Evolutionary conservation across 1,284 basidiomycete species (phyloP), one percentile per base, ranked within the genome.

Genomic region (Porogramme epimiltina): DNA sequence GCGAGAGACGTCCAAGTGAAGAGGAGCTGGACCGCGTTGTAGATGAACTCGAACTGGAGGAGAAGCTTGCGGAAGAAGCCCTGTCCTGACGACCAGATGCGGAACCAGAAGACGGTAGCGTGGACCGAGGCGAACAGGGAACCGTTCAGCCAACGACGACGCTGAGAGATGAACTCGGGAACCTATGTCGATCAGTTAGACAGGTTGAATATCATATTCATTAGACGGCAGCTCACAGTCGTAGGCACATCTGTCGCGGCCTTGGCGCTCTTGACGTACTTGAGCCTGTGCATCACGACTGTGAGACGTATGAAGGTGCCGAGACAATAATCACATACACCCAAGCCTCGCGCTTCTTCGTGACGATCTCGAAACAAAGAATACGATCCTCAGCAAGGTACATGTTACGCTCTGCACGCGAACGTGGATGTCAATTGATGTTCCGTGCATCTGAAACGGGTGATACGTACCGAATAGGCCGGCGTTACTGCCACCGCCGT

Each of bases 321-420:
- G 8, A 9, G 9, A 16, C 13, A n/a, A 10, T 4, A 37, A 37
- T 9, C 18, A 78, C 88, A 62, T 74, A 90, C 87, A 82, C 78
- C 89, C 89, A 91, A 40, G 82, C 86, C 67, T 91, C 88, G 23
- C 74, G 74, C 67, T 90, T 90, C 79, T 98, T 98, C 4, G 95
- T 95, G 45, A 98, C 93, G 45, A 99, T 92, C 73, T 98, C 96
- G 72, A 97, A 99, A 71, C 95, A 98, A 40, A 97, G 75, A 58
- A 98, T 98, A 65, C 96, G 91, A 75, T 98, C 95, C 66, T 91
- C 91, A 20, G 92, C 92, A 55, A 93, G 82, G 68, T 93, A 93
- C 89, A 93, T 94, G 75, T 95, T 95, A 33, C 90, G 80, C 68
- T 93, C 83, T 75, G 69, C 55, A 51, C 65, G 15, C 4, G 18